These are phyloP conservation scores for Aspergillus candidus DNA, from an alignment of 2,329 filamentous ascomycete genomes.

Conservation along the genomic window DNA sequence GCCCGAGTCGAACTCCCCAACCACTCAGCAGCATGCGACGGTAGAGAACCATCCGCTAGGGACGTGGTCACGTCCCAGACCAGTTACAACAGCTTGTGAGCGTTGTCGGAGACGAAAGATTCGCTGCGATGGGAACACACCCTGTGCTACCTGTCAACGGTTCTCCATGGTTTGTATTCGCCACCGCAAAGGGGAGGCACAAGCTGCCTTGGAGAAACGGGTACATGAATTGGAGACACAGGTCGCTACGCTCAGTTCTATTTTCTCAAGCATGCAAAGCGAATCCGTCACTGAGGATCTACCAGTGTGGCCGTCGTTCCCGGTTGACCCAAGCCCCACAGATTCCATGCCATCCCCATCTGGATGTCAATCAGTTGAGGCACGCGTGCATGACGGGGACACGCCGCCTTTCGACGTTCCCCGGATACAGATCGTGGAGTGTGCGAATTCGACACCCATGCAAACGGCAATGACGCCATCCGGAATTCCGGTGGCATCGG, in stretches of 20 bases:
- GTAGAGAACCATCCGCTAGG: background rate
- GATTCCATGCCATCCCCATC: too few relatives aligned
- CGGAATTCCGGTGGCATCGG: background rate
- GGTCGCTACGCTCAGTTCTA: slow-evolving; percentile 7
- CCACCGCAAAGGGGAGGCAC: slow-evolving; percentile 6
- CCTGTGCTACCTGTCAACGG: slow-evolving; percentile 12
- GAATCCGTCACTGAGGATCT: background rate
- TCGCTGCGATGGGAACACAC: slow-evolving; percentile 13
- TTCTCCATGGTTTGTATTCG: slow-evolving; percentile 11
- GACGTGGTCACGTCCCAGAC: slow-evolving; percentile 4
- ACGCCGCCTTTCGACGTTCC: slow-evolving; percentile 6
- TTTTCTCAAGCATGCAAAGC: background rate
- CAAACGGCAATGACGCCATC: slow-evolving; percentile 4
- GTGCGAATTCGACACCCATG: slow-evolving; percentile 1
- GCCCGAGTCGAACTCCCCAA: slow-evolving; percentile 1
- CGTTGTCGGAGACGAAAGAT: slow-evolving; percentile 13
- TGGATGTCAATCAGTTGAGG: too few relatives aligned
- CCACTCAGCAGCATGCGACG: background rate
- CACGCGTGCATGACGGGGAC: too few relatives aligned
- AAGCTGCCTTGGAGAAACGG: slow-evolving; percentile 8
- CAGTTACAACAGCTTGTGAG: slow-evolving; percentile 10
- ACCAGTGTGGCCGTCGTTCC: too few relatives aligned
- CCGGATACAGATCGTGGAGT: slow-evolving; percentile 10
- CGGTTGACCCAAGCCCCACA: too few relatives aligned
- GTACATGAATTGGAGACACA: slow-evolving; percentile 10